Evolutionary conservation across 257 asterid genomes (phyloP), one percentile per base, ranked within the genome.

Genomic region (Misopates orontium): DNA sequence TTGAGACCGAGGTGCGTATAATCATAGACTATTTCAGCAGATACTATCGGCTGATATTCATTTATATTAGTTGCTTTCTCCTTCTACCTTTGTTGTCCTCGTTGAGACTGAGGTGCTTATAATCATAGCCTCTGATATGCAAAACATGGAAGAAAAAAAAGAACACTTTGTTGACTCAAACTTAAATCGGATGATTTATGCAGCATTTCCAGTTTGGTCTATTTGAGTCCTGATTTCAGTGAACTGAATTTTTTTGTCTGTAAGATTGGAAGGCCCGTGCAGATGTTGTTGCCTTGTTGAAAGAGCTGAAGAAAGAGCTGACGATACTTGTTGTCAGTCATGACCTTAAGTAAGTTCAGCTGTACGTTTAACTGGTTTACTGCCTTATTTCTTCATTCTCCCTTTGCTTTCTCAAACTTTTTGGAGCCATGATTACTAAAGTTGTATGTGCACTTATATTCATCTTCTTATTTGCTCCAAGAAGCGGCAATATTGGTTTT

Each of bases 221-320:
- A 8, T 67, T 72, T 56, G 28, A 42, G 65, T 3, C 47, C 22
- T 36, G 42, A 14, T 17, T 62, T 28, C 5, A 41, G 22, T 49
- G 16, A 56, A 54, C 65, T 65, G 56, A 70, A 64, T 31, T 57
- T 14, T 45, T 21, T 51, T 24, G 49, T 63, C n/a, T 68, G 44
- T 73, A 69, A 73, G 96, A 90, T 81, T 93, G 97, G 99, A 93
- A 86, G 80, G 99, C 97, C 51, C 87, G 96, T 55, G 92, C 96
- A 17, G 99, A 93, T 73, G 94, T 93, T 75, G 87, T 87, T 36
- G 90, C 83, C 75, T 80, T 88, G 81, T 75, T 93, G 75, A 83
- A 79, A 79, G 64, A 74, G 70, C 80, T 93, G 77, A 93, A 90
- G 87, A 78, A 86, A 72, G 95, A 90, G 77, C 75, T 88, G 65